Evolutionary conservation across 1,284 basidiomycete species (phyloP), one percentile per base, ranked within the genome.

Genomic region (Ustilago trichophora): DNA sequence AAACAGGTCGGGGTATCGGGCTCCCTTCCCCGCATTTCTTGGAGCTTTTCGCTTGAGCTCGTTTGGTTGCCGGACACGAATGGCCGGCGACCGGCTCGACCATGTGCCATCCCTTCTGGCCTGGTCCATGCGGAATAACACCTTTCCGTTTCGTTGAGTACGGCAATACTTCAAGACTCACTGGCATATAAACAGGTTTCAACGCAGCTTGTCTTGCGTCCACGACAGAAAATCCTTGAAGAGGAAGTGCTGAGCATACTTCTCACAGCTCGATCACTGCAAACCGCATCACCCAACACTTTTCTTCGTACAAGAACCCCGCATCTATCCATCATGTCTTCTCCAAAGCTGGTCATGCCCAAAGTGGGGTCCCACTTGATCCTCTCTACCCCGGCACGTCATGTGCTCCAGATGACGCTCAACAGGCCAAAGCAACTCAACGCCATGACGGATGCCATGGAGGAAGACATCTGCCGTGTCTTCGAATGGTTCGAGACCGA

Each of bases 401-500:
- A 71, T 42, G 86, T 90, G 10, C 82, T 92, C 19, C 85, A 89
- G 31, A 80, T 93, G 50, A 87, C 87, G 2, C 83, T 93, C 72
- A 92, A 92, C 81, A 85, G 91, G 8, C 90, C 91, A 0, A 84
- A 85, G 52, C 81, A 85, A 18, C 85, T 91, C 72, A 92, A 93
- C 73, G 88, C 90, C 1, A 87, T 93, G 85, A 87, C 73, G 1
- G 70, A 68, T 22, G 74, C 56, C 32, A 69, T 92, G 84, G 80
- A 84, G 24, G 72, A 80, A 0, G 89, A 90, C 77, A 79, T 92
- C 29, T 82, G 84, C 46, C 75, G 66, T 2, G 78, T 90, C 2
- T 82, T 93, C 34, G 85, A 88, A 60, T 93, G 90, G 90, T 91
- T 91, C 72, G 90, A 92, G 70, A 82, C 85, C 3, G 88, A 91